Base-by-base conservation (phyloP, 768 basidiomycete genomes). In the Kwoniella europaea region DNA sequence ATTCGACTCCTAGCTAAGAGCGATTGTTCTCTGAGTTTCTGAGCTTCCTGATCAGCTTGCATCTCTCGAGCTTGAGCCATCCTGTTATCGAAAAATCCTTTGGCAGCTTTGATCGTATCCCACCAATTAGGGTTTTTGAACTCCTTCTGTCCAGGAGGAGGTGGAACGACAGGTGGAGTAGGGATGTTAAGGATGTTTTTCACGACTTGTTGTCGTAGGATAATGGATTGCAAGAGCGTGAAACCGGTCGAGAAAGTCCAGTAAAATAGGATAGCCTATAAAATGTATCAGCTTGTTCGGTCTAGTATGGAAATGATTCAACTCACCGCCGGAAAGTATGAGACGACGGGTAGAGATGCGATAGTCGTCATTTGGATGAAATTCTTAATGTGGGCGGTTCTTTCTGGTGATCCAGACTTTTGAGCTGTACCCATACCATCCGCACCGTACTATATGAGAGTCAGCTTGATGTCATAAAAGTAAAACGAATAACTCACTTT, bases 281-380 rank as follows among this genome's bases (percentile, higher is more conserved):
- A 52, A 10, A 43, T 63, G 41, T 58, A 50, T 22, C 20, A 68
- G 18, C 35, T 70, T 10, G 41, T 41, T 24, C 44, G 63, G 4
- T 50, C 44, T 27, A 35, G 15, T 22, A 24, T 65, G n/a, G n/a
- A n/a, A 64, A 50, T 7, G 35, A 35, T 35, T 35, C 35, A 35
- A 85, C 90, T 77, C 82, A 92, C 93, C 1, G 88, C 85, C 35
- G 92, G 90, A 80, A 94, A 88, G 64, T 84, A 84, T 16, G 85
- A 84, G 84, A 90, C 86, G 76, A 89, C 82, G 58, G 87, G 86
- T 82, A 89, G 78, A 60, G 86, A 87, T 18, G 84, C 73, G 56
- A 91, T 64, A 10, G 89, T 87, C n/a, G 89, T 78, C 22, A 90
- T 74, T 2, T 89, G 88, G 80, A 93, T 86, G 46, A 85, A 80